Base-by-base conservation (phyloP, 2,329 filamentous ascomycete genomes). In the Pseudogymnoascus sp. region DNA sequence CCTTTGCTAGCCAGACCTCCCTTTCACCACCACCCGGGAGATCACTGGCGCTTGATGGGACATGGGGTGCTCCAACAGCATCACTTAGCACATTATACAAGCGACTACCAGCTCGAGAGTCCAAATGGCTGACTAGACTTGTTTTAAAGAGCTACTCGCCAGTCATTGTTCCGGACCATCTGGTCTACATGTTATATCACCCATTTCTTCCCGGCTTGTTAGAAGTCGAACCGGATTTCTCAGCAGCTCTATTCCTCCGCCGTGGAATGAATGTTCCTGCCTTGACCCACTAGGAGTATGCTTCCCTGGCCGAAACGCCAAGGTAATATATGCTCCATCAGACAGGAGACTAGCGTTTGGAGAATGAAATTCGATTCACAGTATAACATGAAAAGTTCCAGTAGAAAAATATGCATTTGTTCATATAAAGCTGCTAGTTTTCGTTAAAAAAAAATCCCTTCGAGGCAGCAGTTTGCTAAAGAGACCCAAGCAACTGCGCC, bases 81-180 rank as follows among this genome's bases (percentile, higher is more conserved):
- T 73, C 80, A 3, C 73, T 93, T 1, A 78, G 78, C 18, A 71
- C 73, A 0, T 71, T 93, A 0, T 89, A 89, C 69, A 77, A 75
- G 31, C 82, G 84, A 6, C 71, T 91, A 8, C 79, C 79, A 53
- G 84, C 90, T 2, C 78, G 79, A 46, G 90, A 96, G 71, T 89
- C 87, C 3, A 96, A 96, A 75, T 97, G 93, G 93, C 80, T 96
- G 10, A 90, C 90, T 0, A 83, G 93, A 3, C 78, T 97, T 31
- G 79, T 96, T 5, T 78, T 96, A 28, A 95, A 96, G 71, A 83
- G 87, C 66, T 90, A 88, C 64, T 79, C 82, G n/a, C 88, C 89
- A 0, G 78, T 93, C 0, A 73, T 82, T 1, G 71, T 96, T 1
- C 84, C 91, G 21, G 75, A 78, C 5, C 67, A 74, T 1, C 73